Evolutionary conservation across 2,329 filamentous ascomycete species (phyloP).

Genomic region (Corinectria fuckeliana): DNA sequence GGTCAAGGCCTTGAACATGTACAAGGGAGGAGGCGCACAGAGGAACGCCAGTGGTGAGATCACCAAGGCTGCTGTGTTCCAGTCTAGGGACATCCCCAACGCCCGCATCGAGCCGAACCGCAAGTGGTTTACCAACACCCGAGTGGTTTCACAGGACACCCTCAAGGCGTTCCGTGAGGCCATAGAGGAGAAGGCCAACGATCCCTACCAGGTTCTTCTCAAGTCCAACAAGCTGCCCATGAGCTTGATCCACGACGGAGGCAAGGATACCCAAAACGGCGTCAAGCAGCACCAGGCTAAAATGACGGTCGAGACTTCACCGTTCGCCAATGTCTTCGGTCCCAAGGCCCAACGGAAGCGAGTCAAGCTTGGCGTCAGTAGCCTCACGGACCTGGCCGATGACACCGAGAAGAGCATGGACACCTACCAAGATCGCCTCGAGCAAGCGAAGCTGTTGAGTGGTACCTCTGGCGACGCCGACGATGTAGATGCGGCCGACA

Average conservation of each 20-base stretch:
- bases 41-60: conserved; percentile 85
- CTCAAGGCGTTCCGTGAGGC: conserved; percentile 87
- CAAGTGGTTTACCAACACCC: conserved; percentile 97
- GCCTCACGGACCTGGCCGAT: conserved; percentile 80
- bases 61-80: conserved; percentile 81
- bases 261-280: conserved; percentile 72
- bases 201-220: conserved; percentile 93
- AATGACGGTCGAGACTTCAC: conserved; percentile 86
- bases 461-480: conserved; percentile 67
- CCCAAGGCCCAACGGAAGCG: conserved; percentile 92
- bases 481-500: conserved; percentile 53
- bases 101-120: conserved; percentile 94
- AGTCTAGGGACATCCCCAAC: conserved; percentile 80
- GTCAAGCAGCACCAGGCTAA: conserved; percentile 93
- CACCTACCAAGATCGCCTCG: conserved; percentile 78
- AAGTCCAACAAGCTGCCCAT: conserved; percentile 98
- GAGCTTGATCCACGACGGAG: conserved; percentile 85
- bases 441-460: conserved; percentile 78
- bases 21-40: conserved; percentile 84
- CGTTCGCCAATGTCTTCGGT: conserved; percentile 89
- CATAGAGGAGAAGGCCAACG: conserved; percentile 86
- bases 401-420: conserved; percentile 83
- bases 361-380: conserved; percentile 85
- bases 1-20: conserved; percentile 86
- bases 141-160: conserved; percentile 87